These are phyloP conservation scores for Hyphopichia khmerensis DNA, from an alignment of 1,139 yeast species.

Conservation along the genomic window DNA sequence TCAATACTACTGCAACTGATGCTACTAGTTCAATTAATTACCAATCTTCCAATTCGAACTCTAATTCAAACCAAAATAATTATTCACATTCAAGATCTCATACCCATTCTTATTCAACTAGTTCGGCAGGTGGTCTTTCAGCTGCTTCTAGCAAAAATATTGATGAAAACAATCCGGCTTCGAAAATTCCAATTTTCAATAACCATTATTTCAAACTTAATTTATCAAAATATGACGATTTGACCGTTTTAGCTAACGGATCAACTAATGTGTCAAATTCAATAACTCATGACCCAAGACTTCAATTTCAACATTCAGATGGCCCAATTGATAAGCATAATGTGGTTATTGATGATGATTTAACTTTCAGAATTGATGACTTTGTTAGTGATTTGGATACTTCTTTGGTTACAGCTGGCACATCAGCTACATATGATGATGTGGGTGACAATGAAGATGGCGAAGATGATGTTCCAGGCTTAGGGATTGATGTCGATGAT, in stretches of 20 bases:
- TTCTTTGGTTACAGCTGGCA: constrained; percentile 20
- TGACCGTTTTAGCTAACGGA: constrained; percentile 10
- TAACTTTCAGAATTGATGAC: constrained; percentile 41
- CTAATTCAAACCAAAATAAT: neutral
- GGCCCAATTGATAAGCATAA: constrained; percentile 25
- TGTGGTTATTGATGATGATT: constrained; percentile 31
- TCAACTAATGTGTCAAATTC: constrained; percentile 3
- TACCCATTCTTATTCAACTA: neutral
- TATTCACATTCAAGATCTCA: neutral
- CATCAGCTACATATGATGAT: constrained; percentile 19
- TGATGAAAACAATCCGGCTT: constrained; percentile 14
- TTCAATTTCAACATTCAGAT: constrained; percentile 15
- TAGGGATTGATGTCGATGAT: constrained; percentile 49
- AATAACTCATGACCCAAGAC: constrained; percentile 11
- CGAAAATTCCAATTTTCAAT: constrained; percentile 38
- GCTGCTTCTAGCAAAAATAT: neutral
- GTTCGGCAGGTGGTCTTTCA: neutral
- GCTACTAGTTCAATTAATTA: constrained; percentile 1
- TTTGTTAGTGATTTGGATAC: constrained; percentile 33
- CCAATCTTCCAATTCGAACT: neutral
- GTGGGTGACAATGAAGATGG: constrained; percentile 25
- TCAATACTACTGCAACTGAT: constrained; percentile 4
- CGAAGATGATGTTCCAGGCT: constrained; percentile 40
- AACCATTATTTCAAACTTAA: constrained; percentile 37
- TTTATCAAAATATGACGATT: constrained; percentile 38